phyloP scores from a whole-genome alignment of 306 rosid species.

The Trichosanthes truncata region DNA sequence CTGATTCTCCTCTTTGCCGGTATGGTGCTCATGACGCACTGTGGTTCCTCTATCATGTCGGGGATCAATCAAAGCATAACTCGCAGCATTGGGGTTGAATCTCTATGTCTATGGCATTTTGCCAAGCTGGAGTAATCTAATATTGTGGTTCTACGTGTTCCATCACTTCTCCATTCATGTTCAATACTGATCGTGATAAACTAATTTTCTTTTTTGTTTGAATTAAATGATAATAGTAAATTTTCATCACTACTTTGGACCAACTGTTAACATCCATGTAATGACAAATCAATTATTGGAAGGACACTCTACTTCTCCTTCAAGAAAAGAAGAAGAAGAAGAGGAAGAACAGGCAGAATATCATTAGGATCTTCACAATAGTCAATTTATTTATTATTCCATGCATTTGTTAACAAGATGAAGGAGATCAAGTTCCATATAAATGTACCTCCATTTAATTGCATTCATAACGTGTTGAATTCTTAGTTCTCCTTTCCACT shows the following conservation, averaged over 20 bases:
- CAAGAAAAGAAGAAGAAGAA: neutral
- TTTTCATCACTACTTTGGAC: neutral
- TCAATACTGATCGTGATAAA: neutral
- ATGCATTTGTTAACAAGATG: neutral
- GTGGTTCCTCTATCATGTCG: neutral
- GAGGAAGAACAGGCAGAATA: neutral
- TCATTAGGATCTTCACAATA: neutral
- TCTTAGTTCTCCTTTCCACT: neutral
- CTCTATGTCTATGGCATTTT: neutral
- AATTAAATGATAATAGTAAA: neutral
- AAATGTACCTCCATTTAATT: neutral
- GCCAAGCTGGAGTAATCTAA: neutral
- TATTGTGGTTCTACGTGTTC: neutral
- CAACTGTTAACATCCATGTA: neutral
- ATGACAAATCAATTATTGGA: neutral
- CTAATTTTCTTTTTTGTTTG: neutral
- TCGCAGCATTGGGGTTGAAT: neutral
- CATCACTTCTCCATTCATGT: neutral
- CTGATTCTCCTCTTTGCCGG: neutral
- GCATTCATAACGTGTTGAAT: neutral
- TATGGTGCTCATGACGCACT: neutral
- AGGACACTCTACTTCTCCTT: neutral
- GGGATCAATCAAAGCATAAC: neutral
- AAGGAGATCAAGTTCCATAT: neutral
- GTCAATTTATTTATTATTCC: neutral